Evolutionary conservation across 169 alveolate species (phyloP).

Genomic region (Eimeria maxima): DNA sequence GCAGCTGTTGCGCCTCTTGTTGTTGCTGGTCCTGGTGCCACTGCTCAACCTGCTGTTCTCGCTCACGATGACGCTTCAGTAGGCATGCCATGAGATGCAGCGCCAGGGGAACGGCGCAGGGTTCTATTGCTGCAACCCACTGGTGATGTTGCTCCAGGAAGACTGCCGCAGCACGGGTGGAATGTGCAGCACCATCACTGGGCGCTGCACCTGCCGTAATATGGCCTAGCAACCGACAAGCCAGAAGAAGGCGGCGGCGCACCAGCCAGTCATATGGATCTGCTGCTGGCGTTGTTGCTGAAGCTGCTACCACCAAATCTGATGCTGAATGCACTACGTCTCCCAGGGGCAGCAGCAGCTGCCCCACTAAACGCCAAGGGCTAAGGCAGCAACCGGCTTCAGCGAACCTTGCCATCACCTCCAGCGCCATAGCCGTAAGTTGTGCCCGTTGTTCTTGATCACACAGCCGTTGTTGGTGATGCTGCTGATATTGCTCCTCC

Average conservation of each 20-base stretch:
- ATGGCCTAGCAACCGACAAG: slow-evolving; percentile 21
- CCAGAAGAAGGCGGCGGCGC: slow-evolving; percentile 51
- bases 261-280: slow-evolving; percentile 51
- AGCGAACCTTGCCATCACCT: slow-evolving; percentile 12
- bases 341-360: slow-evolving; percentile 73
- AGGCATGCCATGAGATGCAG: slow-evolving; percentile 19
- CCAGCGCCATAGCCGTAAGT: slow-evolving; percentile 28
- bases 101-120: slow-evolving; percentile 51
- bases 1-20: not conserved
- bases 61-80: not conserved
- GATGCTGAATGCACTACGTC: slow-evolving; percentile 69
- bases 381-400: slow-evolving; percentile 75
- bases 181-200: not conserved
- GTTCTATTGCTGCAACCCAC: slow-evolving; percentile 64
- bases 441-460: slow-evolving; percentile 2
- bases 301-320: slow-evolving; percentile 29
- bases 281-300: not conserved
- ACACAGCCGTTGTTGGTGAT: not conserved
- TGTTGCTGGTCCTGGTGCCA: not conserved
- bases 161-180: not conserved
- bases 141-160: slow-evolving; percentile 46
- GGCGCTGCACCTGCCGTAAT: slow-evolving; percentile 36
- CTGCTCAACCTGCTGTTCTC: not conserved
- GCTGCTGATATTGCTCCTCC: not conserved
- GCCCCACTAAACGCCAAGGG: slow-evolving; percentile 74